Evolutionary conservation across 2,329 filamentous ascomycete species (phyloP), one percentile per base, ranked within the genome.

Genomic region (Monosporascus sp.): DNA sequence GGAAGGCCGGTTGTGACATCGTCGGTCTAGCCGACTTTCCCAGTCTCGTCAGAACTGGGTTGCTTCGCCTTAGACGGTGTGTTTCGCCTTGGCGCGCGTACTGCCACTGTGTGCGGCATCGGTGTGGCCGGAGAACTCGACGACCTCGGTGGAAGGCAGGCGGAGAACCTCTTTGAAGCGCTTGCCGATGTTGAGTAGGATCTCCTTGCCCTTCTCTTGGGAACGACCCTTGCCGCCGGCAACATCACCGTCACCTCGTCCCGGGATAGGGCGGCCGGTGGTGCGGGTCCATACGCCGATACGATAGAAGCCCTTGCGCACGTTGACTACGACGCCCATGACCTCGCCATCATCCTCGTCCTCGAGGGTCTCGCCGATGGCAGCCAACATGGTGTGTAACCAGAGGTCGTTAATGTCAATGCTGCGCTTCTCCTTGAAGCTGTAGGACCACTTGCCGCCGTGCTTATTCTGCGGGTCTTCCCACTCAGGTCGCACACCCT

Each of bases 251-350:
- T 87, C 86, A 54, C 88, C 88, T 61, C 89, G 88, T 55, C 84
- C 85, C 1, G 87, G 86, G 56, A 92, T 86, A 67, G 81, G 82
- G 79, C 93, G 93, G 69, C 93, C 93, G 52, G 91, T 91, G 54
- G 92, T 96, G 67, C 91, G 88, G 59, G 94, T 99, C 94, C 95
- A 99, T 64, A 97, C 85, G 69, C 93, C 92, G 63, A 99, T 88
- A 78, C 94, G 89, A 82, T 91, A 99, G 78, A 99, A 97, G 50
- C 89, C 92, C 79, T 96, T 97, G 73, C 94, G 89, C 55, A 99
- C 93, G 74, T 99, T 99, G 78, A 97, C 92, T 26, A 99, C 94
- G 37, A 99, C 95, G 60, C 94, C 94, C 94, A 97, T 97, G 72
- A 99, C 88, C 74, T 99, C 95, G 64, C 92, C 92, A 68, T 97